phyloP scores from a whole-genome alignment of 1,284 basidiomycete species.

The Tilletiopsis washingtonensis region DNA sequence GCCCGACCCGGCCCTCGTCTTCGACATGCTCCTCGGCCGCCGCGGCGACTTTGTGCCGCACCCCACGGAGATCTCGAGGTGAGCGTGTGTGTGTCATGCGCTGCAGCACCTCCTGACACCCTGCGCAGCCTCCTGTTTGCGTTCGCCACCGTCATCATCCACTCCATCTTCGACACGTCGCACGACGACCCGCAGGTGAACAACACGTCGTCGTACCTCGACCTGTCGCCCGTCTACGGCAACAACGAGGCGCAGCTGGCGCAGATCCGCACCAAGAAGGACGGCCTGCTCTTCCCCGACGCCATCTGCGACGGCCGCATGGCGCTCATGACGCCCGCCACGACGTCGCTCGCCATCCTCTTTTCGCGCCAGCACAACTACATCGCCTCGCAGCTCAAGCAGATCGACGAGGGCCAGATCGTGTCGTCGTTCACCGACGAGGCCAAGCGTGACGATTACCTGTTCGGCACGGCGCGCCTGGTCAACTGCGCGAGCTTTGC shows the following conservation, averaged over 20 bases:
- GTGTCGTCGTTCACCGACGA: conserved; percentile 3
- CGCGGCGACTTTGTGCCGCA: conserved; percentile 12
- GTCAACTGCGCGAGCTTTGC: neutral
- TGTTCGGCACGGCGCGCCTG: neutral
- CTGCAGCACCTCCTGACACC: too few relatives aligned
- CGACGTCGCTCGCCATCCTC: conserved; percentile 61
- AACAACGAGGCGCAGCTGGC: conserved; percentile 52
- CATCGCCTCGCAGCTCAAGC: conserved; percentile 61
- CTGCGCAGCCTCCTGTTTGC: conserved; percentile 30
- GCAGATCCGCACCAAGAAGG: conserved; percentile 54
- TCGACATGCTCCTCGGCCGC: conserved; percentile 10
- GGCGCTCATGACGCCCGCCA: conserved; percentile 66
- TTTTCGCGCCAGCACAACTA: conserved; percentile 64
- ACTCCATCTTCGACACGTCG: conserved; percentile 32
- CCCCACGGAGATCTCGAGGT: conserved; percentile 25
- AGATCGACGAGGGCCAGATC: conserved; percentile 45
- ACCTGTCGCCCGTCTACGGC: conserved; percentile 68
- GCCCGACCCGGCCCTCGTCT: conserved; percentile 14
- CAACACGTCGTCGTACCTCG: conserved; percentile 65
- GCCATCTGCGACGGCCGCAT: conserved; percentile 58
- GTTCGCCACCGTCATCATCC: conserved; percentile 38
- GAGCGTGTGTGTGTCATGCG: too few relatives aligned
- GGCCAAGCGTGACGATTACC: conserved; percentile 26
- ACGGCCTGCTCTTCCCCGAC: conserved; percentile 58
- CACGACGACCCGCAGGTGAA: conserved; percentile 52